Base-by-base conservation (phyloP, 345 rosid genomes). In the Durio zibethinus region DNA sequence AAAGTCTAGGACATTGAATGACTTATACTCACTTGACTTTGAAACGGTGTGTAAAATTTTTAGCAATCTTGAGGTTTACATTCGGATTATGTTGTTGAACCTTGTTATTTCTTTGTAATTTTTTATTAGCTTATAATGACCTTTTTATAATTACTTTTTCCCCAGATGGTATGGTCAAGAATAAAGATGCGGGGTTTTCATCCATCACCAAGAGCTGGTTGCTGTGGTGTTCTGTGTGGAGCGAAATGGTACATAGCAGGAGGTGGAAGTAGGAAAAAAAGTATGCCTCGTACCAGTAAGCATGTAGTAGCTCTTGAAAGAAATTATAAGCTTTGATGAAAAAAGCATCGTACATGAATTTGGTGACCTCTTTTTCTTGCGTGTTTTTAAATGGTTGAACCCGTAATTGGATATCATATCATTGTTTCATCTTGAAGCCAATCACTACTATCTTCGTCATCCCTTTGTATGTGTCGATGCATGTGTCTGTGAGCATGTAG, bases 241-340 rank as follows among this genome's bases (percentile, higher is more conserved):
- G 89, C 94, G 59, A 93, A 88, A 81, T 96, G 99, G 99, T 92
- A 91, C 82, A 96, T 96, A 80, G 88, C 90, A 12, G 99, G 99
- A 72, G 99, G 99, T 63, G 99, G 99, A 85, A 93, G 90, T 91
- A 86, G 94, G 84, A 96, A 96, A 83, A 93, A 93, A 83, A 77
- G 97, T 96, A 93, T 69, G 92, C 59, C 15, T 48, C 35, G 0
- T 15, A 12, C 23, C 21, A 27, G 8, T 70, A 38, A 57, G 69
- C 60, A 50, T 56, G 40, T 31, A 31, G 42, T 59, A 18, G 53
- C 12, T 61, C 29, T 43, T 75, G 25, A 71, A 50, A 50, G 10
- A 60, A 31, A 45, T 60, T 74, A 29, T 60, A 9, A 29, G 35
- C 25, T 25, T 43, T 20, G 25, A 59, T 42, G 29, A 62, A 48